These are phyloP conservation scores for Pulveroboletus sp. DNA, from an alignment of 768 basidiomycete species.

Conservation along the genomic window DNA sequence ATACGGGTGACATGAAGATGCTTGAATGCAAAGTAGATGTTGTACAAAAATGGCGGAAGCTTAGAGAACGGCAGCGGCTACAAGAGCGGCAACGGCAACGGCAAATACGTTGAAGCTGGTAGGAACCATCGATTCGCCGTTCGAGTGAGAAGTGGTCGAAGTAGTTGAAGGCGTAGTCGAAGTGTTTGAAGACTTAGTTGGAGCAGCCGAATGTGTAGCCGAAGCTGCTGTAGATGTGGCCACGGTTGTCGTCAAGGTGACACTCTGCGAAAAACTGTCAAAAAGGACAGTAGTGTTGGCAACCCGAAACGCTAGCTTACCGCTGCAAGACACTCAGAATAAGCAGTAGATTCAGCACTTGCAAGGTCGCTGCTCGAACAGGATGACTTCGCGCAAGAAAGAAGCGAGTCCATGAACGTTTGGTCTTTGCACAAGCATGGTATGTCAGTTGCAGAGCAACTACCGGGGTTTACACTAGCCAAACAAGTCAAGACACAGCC, in stretches of 20 bases:
- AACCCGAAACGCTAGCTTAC: conserved; percentile 33
- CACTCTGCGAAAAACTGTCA: conserved; percentile 40
- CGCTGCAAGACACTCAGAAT: conserved; percentile 49
- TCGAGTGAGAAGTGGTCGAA: conserved; percentile 8
- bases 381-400: conserved; percentile 44
- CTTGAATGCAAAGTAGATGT: not conserved
- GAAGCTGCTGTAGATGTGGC: not conserved
- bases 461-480: conserved; percentile 37
- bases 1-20: not conserved
- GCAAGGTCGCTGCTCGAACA: conserved; percentile 49
- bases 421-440: conserved; percentile 54
- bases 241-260: conserved; percentile 42
- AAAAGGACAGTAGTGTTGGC: not conserved
- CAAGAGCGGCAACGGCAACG: conserved; percentile 9
- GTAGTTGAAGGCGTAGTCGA: conserved; percentile 3
- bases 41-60: not conserved
- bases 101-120: conserved; percentile 8
- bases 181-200: not conserved
- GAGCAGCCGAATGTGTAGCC: not conserved
- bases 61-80: conserved; percentile 14
- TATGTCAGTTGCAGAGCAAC: conserved; percentile 50
- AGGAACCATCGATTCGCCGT: conserved; percentile 3
- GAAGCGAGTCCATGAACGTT: conserved; percentile 44
- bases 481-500: conserved; percentile 56
- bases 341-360: conserved; percentile 40